phyloP scores from a whole-genome alignment of 495 filamentous ascomycete genomes.

The Neurospora hispaniola region DNA sequence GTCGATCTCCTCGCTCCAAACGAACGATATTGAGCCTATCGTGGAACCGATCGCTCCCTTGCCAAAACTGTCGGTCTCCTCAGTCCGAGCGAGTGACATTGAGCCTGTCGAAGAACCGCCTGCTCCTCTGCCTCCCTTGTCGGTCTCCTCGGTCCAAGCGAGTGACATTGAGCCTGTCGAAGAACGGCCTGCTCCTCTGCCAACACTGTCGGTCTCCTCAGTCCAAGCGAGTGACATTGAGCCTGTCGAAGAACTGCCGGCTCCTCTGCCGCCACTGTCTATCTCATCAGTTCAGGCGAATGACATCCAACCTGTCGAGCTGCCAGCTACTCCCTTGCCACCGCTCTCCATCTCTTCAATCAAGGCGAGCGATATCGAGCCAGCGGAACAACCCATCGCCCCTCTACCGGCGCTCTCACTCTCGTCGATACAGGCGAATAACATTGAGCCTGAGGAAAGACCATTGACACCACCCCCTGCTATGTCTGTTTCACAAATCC shows the following conservation, averaged over 20 bases:
- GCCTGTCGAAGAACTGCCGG: conserved; percentile 6
- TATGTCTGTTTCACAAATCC: conserved; percentile 13
- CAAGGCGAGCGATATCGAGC: conserved; percentile 23
- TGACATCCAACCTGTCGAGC: neutral
- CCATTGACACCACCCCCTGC: conserved; percentile 4
- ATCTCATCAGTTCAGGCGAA: conserved; percentile 4
- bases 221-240: conserved; percentile 11
- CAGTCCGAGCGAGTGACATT: conserved; percentile 8
- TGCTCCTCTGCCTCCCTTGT: neutral
- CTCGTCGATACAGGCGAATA: conserved; percentile 6
- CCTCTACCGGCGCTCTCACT: conserved; percentile 7
- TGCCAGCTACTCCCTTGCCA: neutral
- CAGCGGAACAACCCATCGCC: conserved; percentile 8
- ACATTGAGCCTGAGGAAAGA: conserved; percentile 9
- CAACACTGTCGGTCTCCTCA: conserved; percentile 1
- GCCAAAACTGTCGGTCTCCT: conserved; percentile 13
- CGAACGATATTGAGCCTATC: conserved; percentile 11
- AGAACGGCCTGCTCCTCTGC: neutral
- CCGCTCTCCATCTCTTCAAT: conserved; percentile 5
- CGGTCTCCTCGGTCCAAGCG: conserved; percentile 6
- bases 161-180: conserved; percentile 12
- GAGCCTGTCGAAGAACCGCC: conserved; percentile 9
- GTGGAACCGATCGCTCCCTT: neutral
- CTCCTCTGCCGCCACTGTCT: neutral
- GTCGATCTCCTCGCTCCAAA: conserved; percentile 5